A percentile compares a stretch with the other conserved stretches of the same genome.
These are phyloP conservation scores for Dictyostelium purpureum DNA, from an alignment of 78 protist species.

Conservation along the genomic window DNA sequence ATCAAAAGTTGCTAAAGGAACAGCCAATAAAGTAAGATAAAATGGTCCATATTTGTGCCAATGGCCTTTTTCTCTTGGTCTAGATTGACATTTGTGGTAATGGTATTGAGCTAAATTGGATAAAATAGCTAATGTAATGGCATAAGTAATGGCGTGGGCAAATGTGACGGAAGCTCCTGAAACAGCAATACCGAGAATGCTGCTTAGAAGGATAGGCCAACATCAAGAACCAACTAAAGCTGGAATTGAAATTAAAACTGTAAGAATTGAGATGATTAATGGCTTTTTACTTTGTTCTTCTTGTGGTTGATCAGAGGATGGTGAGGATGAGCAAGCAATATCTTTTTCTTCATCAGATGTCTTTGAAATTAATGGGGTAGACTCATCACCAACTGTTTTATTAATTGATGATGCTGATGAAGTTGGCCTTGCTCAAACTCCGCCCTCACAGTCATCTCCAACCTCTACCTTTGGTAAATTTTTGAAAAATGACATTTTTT, in stretches of 20 bases:
- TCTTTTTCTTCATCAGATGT: neutral
- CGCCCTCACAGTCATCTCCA: constrained; percentile 56
- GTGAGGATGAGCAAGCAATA: neutral
- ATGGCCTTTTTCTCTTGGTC: constrained; percentile 51
- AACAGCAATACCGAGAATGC: constrained; percentile 32
- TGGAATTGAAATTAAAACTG: constrained; percentile 49
- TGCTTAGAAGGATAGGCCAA: neutral
- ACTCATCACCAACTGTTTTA: constrained; percentile 16
- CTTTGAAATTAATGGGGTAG: neutral
- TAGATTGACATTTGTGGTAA: constrained; percentile 14
- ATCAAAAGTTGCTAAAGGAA: constrained; percentile 39
- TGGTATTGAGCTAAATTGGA: constrained; percentile 58
- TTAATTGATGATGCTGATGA: neutral
- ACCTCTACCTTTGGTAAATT: neutral
- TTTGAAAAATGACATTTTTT: constrained; percentile 54
- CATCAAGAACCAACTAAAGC: constrained; percentile 70
- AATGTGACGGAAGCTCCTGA: constrained; percentile 26
- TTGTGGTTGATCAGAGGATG: neutral
- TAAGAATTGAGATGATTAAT: constrained; percentile 31
- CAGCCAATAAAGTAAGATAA: constrained; percentile 49
- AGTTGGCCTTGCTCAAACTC: constrained; percentile 60
- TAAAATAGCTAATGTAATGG: constrained; percentile 32
- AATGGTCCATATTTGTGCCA: constrained; percentile 68
- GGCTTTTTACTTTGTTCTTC: constrained; percentile 50
- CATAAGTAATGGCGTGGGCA: constrained; percentile 69